These are phyloP conservation scores for Morella rubra DNA, from an alignment of 306 rosid species.

Conservation along the genomic window DNA sequence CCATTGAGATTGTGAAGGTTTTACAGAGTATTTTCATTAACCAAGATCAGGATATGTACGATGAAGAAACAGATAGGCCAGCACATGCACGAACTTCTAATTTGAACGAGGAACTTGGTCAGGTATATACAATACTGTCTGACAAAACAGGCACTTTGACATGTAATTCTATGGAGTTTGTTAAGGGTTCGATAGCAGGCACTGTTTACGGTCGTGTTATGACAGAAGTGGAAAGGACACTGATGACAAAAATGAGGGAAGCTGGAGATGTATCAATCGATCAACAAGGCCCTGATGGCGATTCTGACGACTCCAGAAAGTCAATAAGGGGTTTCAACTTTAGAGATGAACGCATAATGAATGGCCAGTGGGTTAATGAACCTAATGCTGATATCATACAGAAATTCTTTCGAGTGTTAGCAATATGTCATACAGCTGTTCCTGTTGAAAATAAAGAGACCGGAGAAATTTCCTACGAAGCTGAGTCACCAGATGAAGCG, in stretches of 20 bases:
- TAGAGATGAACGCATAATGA: too few species aligned
- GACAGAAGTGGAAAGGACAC: too few species aligned
- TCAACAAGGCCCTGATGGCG: conserved; percentile 18
- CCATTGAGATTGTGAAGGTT: conserved; percentile 59
- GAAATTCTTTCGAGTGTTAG: too few species aligned
- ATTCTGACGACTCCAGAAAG: conserved; percentile 28
- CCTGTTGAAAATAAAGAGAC: conserved; percentile 49
- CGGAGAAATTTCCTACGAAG: conserved; percentile 68
- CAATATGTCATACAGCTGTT: conserved; percentile 35
- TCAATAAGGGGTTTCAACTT: conserved; percentile 56
- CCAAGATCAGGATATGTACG: conserved; percentile 74
- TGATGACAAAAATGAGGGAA: too few species aligned
- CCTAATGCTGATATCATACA: too few species aligned
- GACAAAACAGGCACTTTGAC: conserved; percentile 91
- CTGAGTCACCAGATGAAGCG: conserved; percentile 94
- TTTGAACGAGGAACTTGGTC: conserved; percentile 72
- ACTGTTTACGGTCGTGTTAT: conserved; percentile 48
- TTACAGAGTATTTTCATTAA: conserved; percentile 75
- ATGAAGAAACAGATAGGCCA: conserved; percentile 65
- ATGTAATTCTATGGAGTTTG: conserved; percentile 87
- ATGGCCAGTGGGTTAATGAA: too few species aligned
- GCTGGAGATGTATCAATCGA: conserved; percentile 36
- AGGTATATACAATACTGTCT: conserved; percentile 68
- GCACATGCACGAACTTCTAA: conserved; percentile 54
- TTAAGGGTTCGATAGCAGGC: conserved; percentile 77